Evolutionary conservation across 805 yeast species (phyloP).

Genomic region (Hanseniaspora mollemarum): DNA sequence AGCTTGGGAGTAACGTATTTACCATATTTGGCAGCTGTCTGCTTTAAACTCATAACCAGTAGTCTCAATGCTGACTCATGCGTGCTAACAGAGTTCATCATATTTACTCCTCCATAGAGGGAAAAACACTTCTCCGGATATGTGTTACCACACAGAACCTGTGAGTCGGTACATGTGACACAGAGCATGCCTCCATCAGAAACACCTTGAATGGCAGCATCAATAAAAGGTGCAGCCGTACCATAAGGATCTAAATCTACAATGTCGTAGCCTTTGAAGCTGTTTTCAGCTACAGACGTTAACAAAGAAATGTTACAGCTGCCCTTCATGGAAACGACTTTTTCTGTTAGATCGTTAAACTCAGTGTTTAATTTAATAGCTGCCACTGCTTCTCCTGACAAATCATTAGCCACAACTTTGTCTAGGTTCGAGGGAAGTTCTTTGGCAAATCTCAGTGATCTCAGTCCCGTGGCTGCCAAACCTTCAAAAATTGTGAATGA

Average conservation of each 20-base stretch:
- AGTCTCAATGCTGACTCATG: slow-evolving; percentile 89
- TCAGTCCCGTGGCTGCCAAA: slow-evolving; percentile 83
- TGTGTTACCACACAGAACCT: slow-evolving; percentile 89
- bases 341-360: slow-evolving; percentile 47
- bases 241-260: slow-evolving; percentile 97
- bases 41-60: slow-evolving; percentile 62
- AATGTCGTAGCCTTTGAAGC: slow-evolving; percentile 53
- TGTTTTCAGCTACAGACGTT: slow-evolving; percentile 27
- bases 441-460: slow-evolving; percentile 86
- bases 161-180: slow-evolving; percentile 93
- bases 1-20: slow-evolving; percentile 77
- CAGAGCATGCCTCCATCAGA: slow-evolving; percentile 73
- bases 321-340: slow-evolving; percentile 60
- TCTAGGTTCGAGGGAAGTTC: slow-evolving; percentile 65
- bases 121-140: slow-evolving; percentile 96
- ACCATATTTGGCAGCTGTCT: slow-evolving; percentile 82
- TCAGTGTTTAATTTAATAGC: slow-evolving; percentile 62
- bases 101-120: slow-evolving; percentile 81
- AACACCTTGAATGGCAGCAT: slow-evolving; percentile 77
- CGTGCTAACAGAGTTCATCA: slow-evolving; percentile 65
- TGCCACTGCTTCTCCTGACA: slow-evolving; percentile 73
- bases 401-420: slow-evolving; percentile 77
- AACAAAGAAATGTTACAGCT: slow-evolving; percentile 88
- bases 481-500: slow-evolving; percentile 57
- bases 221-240: slow-evolving; percentile 90